A percentile compares a stretch with the other conserved stretches of the same genome.
Conservation (phyloP, 177 flowering plant genomes). For the Vitis hybrid region DNA sequence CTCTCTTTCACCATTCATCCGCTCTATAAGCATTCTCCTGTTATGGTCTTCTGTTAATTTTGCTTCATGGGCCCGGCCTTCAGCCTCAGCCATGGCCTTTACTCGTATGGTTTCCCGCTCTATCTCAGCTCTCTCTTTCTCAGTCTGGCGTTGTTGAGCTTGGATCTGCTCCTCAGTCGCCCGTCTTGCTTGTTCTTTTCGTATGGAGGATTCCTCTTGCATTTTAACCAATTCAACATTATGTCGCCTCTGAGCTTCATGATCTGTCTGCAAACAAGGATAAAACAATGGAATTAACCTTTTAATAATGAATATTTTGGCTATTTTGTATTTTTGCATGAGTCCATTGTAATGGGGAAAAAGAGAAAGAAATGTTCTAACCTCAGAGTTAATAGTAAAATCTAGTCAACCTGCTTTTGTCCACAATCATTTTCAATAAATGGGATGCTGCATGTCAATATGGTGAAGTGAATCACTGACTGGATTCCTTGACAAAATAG, state of each 20-base stretch:
- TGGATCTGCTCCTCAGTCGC: conserved; percentile 21
- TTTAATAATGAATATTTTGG: neutral
- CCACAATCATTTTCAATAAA: too few species aligned
- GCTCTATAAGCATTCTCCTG: conserved; percentile 68
- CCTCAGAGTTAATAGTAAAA: too few species aligned
- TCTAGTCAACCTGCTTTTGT: too few species aligned
- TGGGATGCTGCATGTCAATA: too few species aligned
- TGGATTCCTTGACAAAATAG: too few species aligned
- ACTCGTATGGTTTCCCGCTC: conserved; percentile 56
- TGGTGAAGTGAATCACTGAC: too few species aligned
- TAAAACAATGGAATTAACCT: neutral
- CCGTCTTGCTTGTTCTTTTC: conserved; percentile 72
- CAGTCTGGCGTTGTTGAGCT: conserved; percentile 20
- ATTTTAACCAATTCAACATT: conserved; percentile 77
- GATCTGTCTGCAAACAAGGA: conserved; percentile 61
- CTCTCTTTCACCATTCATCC: conserved; percentile 77
- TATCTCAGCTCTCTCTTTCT: conserved; percentile 48
- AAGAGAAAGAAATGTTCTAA: too few species aligned
- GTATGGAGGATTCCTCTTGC: conserved; percentile 77
- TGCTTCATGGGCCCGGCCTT: conserved; percentile 69
- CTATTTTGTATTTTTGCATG: neutral
- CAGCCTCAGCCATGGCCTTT: conserved; percentile 55
- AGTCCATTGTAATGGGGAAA: too few species aligned
- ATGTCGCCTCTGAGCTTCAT: conserved; percentile 75
- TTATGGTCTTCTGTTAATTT: conserved; percentile 81